Evolutionary conservation across 1,284 basidiomycete species (phyloP), one percentile per base, ranked within the genome.

Genomic region (Ganoderma meredithae): DNA sequence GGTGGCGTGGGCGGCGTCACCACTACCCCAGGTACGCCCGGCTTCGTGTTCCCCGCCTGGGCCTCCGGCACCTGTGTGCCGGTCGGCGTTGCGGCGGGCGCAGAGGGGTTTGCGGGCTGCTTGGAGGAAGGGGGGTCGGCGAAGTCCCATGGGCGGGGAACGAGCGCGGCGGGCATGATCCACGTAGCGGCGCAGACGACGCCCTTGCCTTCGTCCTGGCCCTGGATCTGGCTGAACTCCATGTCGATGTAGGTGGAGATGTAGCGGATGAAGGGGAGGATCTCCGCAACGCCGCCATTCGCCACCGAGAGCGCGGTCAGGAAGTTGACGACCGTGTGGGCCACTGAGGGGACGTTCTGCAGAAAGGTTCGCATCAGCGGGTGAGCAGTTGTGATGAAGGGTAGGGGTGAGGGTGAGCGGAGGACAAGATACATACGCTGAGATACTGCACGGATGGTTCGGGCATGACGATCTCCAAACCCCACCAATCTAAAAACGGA

Each of bases 181-280:
- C 93, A 95, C 19, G 94, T 95, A 27, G 93, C 90, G 60, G 91
- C 91, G 77, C 93, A 95, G 43, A 95, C 89, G 25, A 95, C 93
- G 36, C 94, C 94, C 74, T 86, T 79, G 0, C 93, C 93, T 61
- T 83, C 74, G 74, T 95, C 85, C 73, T 90, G 86, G 36, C 75
- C 80, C 76, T 87, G 84, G 76, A 95, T 92, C 60, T 83, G 69
- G 65, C 79, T 81, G 82, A 89, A 93, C 76, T 94, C 92, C 53
- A 85, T 88, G 71, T 94, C 90, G 71, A 92, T 82, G 79, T 88
- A 94, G 72, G 92, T 90, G 43, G 89, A 82, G 66, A 93, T 89
- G 78, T 93, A 94, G 44, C 92, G 91, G 71, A 93, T 83, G 76
- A 95, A 93, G 0, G 93, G 93, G 13, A 94, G 79, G 64, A 94